Percentiles rank a stretch among this genome's conserved stretches.
Evolutionary conservation across 2,329 filamentous ascomycete genomes (phyloP).

Genomic region (Mollisiaceae sp.): DNA sequence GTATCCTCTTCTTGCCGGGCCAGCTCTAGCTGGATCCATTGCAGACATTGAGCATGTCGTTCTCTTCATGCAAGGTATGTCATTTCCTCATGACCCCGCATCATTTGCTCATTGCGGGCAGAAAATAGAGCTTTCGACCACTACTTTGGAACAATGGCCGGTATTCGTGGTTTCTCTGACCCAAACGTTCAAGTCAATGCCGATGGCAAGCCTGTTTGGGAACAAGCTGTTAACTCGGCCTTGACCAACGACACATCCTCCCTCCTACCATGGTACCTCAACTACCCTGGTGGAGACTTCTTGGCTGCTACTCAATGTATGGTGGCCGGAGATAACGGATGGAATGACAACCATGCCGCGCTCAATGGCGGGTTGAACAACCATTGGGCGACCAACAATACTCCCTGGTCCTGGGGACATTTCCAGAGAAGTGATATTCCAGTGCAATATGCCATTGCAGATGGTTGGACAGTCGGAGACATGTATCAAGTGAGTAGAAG

Average conservation of each 20-base stretch:
- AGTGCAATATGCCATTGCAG: slow-evolving; percentile 58
- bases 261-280: slow-evolving; percentile 59
- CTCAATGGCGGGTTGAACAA: slow-evolving; percentile 57
- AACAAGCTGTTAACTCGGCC: slow-evolving; percentile 31
- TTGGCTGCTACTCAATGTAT: slow-evolving; percentile 59
- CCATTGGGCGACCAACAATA: slow-evolving; percentile 59
- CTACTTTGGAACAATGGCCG: slow-evolving; percentile 61
- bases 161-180: slow-evolving; percentile 59
- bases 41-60: slow-evolving; percentile 61
- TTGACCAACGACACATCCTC: slow-evolving; percentile 48
- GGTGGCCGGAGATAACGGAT: slow-evolving; percentile 56
- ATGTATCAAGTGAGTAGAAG: slow-evolving; percentile 54
- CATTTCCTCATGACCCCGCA: slow-evolving; percentile 38
- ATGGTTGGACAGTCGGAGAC: slow-evolving; percentile 59
- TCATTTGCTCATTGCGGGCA: slow-evolving; percentile 10
- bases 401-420: slow-evolving; percentile 58
- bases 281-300: slow-evolving; percentile 57
- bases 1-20: slow-evolving; percentile 26
- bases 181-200: slow-evolving; percentile 57
- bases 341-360: slow-evolving; percentile 56
- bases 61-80: slow-evolving; percentile 58
- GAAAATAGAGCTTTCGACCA: slow-evolving; percentile 36
- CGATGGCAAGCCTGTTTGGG: slow-evolving; percentile 28
- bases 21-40: slow-evolving; percentile 44
- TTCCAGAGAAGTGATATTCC: slow-evolving; percentile 58